Percentiles rank a stretch among this genome's conserved stretches.
These are phyloP conservation scores for Yamadazyma oceani DNA, from an alignment of 1,139 yeast genomes.

Conservation along the genomic window DNA sequence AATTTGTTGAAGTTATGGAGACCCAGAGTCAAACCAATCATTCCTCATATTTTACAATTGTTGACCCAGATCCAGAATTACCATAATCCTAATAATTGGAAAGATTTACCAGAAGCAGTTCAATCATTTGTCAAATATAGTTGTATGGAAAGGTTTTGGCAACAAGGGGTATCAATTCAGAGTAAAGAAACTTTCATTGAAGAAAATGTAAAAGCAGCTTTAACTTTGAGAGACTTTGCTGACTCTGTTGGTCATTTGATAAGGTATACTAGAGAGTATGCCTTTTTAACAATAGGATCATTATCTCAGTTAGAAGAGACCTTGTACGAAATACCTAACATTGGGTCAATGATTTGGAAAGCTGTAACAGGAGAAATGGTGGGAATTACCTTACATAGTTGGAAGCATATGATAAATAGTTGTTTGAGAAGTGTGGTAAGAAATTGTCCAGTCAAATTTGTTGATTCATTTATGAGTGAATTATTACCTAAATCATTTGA, in stretches of 20 bases:
- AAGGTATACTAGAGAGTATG: slow-evolving; percentile 94
- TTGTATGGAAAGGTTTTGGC: slow-evolving; percentile 96
- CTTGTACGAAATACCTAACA: slow-evolving; percentile 79
- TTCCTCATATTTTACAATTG: slow-evolving; percentile 86
- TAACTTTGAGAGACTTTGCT: slow-evolving; percentile 91
- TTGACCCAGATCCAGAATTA: slow-evolving; percentile 90
- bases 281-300: slow-evolving; percentile 85
- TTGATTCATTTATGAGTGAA: slow-evolving; percentile 69
- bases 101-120: slow-evolving; percentile 80
- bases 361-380: slow-evolving; percentile 83
- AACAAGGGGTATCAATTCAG: slow-evolving; percentile 93
- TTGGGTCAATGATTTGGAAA: slow-evolving; percentile 75
- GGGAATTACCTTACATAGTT: slow-evolving; percentile 90
- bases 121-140: slow-evolving; percentile 87
- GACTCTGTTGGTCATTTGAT: slow-evolving; percentile 98
- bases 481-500: slow-evolving; percentile 74
- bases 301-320: slow-evolving; percentile 89
- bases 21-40: slow-evolving; percentile 86
- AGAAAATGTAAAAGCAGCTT: slow-evolving; percentile 91
- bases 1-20: slow-evolving; percentile 81
- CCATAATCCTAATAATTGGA: slow-evolving; percentile 92
- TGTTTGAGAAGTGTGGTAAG: slow-evolving; percentile 84
- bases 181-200: slow-evolving; percentile 93
- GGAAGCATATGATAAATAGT: slow-evolving; percentile 94
- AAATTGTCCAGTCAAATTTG: slow-evolving; percentile 76